Base-by-base conservation (phyloP, 2,329 filamentous ascomycete species). In the Colletotrichum sp. region DNA sequence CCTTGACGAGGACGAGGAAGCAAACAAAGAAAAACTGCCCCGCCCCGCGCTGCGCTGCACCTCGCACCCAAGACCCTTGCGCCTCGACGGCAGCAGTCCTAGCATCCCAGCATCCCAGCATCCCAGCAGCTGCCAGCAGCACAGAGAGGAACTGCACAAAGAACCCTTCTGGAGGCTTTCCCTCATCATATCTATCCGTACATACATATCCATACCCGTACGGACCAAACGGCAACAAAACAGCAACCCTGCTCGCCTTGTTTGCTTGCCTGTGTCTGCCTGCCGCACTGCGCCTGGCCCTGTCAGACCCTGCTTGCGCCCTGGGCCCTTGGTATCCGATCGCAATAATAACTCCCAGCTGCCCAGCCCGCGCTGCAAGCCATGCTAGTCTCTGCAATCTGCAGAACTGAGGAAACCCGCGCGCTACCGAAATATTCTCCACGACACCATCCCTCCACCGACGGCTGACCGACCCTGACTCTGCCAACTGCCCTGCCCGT, bases 381-480 rank as follows among this genome's bases (percentile, higher is more conserved):
- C 34, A 30, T 34, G 58, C 38, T 38, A 18, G 38, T 36, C 38
- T 55, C 24, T 24, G 28, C 38, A 58, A 21, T 73, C 43, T n/a
- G 26, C 52, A 16, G 56, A 38, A 38, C 56, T 26, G 36, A 24
- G n/a, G n/a, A 48, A 13, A n/a, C 34, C 60, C 32, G 61, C 56
- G 21, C 36, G 38, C 69, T 70, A 61, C 67, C 61, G 67, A 71
- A 28, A 71, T 66, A 73, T 73, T 76, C 73, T 66, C 64, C 73
- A 75, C 73, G 58, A 60, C 73, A 58, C 43, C 58, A 48, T 61
- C 56, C 34, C 58, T 68, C 70, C 73, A 69, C 72, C 56, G 62
- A 52, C 69, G 62, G 30, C 28, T 56, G 55, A 60, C 64, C 69
- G 69, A 64, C 64, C 43, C 61, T 61, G 28, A 26, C 43, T 43